Evolutionary conservation across 2,329 filamentous ascomycete species (phyloP).

Genomic region (Conoideocrella luteorostrata): DNA sequence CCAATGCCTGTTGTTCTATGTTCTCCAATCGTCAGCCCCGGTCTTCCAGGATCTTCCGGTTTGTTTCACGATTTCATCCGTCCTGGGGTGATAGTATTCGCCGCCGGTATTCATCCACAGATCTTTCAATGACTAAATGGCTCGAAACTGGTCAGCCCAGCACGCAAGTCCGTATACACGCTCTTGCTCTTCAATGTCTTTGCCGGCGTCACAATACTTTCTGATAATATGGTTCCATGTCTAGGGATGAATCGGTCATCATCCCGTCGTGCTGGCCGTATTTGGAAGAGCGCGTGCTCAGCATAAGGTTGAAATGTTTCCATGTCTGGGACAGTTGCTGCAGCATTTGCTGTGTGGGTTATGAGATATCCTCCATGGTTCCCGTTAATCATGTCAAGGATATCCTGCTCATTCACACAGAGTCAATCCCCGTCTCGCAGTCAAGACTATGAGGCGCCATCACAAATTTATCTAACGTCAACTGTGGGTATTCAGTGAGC

Average conservation of each 20-base stretch:
- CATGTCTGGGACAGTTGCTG: neutral
- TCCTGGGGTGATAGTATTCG: neutral
- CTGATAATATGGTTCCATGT: no score
- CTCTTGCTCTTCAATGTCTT: neutral
- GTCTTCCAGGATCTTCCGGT: neutral
- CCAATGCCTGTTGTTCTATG: neutral
- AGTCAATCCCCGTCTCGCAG: neutral
- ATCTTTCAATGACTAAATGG: neutral
- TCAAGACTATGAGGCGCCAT: neutral
- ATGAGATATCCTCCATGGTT: neutral
- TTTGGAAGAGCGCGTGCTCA: neutral
- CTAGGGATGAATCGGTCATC: neutral
- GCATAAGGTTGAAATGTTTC: no score
- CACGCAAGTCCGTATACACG: no score
- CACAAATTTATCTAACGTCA: neutral
- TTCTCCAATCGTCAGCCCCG: neutral
- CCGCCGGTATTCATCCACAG: neutral
- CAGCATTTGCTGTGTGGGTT: neutral
- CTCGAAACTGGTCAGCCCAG: no score
- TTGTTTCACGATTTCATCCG: neutral
- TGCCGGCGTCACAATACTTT: neutral
- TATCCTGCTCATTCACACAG: neutral
- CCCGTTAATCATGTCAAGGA: neutral
- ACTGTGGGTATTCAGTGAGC: neutral
- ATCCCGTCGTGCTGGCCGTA: neutral